Conservation (phyloP, 148 eudicot genomes). For the Pharnaceum exiguum region DNA sequence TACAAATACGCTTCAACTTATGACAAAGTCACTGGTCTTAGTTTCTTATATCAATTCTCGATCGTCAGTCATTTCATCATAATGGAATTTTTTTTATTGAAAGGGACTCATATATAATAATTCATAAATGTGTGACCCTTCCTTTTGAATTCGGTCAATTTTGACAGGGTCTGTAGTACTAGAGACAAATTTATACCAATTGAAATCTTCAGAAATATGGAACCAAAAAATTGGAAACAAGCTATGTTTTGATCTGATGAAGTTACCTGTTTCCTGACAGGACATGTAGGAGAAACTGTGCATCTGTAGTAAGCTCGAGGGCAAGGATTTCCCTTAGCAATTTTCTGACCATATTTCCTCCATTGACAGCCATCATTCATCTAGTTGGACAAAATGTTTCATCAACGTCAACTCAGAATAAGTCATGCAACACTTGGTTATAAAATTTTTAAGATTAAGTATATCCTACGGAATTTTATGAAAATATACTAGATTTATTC, state of each 20-base stretch:
- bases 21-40: not conserved
- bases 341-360: constrained; percentile 58
- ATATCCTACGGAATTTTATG: not conserved
- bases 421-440: not conserved
- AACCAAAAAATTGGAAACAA: not conserved
- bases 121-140: no score
- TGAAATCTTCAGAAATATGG: no score
- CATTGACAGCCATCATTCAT: constrained; percentile 60
- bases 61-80: no score
- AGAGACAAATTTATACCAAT: no score
- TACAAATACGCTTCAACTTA: not conserved
- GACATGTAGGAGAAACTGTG: constrained; percentile 47
- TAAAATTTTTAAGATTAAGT: not conserved
- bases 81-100: no score
- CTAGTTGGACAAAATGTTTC: constrained; percentile 18
- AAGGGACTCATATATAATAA: no score
- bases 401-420: no score
- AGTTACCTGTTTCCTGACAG: constrained; percentile 51
- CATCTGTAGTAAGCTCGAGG: constrained; percentile 59
- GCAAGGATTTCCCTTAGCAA: constrained; percentile 54
- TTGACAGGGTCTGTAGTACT: no score
- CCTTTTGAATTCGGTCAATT: no score
- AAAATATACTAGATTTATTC: no score
- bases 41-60: not conserved
- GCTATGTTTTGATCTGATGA: not conserved